Evolutionary conservation across 129 eudicot genomes (phyloP).

Genomic region (Flaveria ramosissima): DNA sequence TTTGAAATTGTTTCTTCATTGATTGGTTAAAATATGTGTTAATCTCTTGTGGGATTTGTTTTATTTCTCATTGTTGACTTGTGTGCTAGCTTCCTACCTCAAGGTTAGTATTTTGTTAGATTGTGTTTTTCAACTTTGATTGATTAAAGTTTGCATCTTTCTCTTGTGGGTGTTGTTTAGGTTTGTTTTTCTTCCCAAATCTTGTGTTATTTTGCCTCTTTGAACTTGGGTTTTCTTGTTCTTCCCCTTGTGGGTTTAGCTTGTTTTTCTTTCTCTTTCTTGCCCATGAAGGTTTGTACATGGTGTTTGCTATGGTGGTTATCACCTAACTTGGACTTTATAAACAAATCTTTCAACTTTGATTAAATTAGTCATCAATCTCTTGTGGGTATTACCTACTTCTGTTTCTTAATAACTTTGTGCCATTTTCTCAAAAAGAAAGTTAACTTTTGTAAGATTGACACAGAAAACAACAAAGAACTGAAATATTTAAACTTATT

Average conservation of each 20-base stretch:
- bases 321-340: conserved; percentile 20
- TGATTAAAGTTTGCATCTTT: conserved; percentile 11
- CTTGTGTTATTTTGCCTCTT: conserved; percentile 6
- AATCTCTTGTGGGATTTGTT: conserved; percentile 24
- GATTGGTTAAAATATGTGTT: background rate
- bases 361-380: background rate
- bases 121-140: background rate
- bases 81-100: background rate
- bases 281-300: conserved; percentile 1
- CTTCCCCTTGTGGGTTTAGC: background rate
- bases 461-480: background rate
- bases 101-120: background rate
- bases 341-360: background rate
- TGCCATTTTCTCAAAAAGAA: background rate
- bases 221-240: conserved; percentile 14
- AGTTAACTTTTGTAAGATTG: background rate
- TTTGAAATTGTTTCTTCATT: background rate
- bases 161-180: conserved; percentile 16
- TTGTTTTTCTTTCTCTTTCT: background rate
- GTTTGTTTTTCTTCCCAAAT: conserved; percentile 18
- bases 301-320: conserved; percentile 11
- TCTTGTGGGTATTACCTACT: conserved; percentile 27
- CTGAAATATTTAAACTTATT: background rate
- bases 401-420: background rate
- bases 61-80: background rate